Evolutionary conservation across 225 moss, liverwort and hornwort species (phyloP), one percentile per base, ranked within the genome.

Genomic region (Asterella californica): DNA sequence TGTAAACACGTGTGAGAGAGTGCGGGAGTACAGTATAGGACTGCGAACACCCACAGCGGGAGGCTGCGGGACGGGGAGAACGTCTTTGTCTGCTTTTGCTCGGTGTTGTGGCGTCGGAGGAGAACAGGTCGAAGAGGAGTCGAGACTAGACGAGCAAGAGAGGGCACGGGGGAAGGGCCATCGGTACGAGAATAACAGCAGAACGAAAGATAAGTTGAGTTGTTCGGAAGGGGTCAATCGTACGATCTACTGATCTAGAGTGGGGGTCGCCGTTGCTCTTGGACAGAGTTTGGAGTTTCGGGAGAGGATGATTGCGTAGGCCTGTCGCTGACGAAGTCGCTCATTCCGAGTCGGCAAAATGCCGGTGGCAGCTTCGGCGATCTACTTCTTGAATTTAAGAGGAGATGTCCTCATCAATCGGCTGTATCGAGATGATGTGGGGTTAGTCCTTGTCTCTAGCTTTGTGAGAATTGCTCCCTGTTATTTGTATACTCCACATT

Each of bases 351-450:
- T 76, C 30, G 79, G 79, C 62, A 86, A 77, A 64, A 88, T 88
- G 88, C 88, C 88, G 76, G 88, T 88, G 84, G 84, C 88, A 71
- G 88, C 88, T 72, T 88, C 88, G 72, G 88, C 88, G 61, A 88
- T 88, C 79, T 88, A 88, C 61, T 88, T 88, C 82, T 57, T 88
- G 76, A 88, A 88, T 86, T 86, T 88, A 38, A 82, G 88, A 84
- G 88, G 88, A 67, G 88, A 88, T 82, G 88, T 88, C 76, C 86
- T 88, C 36, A 88, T 88, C 85, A 88, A 88, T 82, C 88, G 88
- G 69, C 80, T 88, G 25, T 88, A 88, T 71, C 88, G 88, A 50
- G 88, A 88, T 80, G 88, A 88, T 76, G 88, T 89, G 76, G 86
- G 86, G 86, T 86, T 66, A 59, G 83, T 75, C 5, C n/a, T 60